Conservation (phyloP, 306 rosid species). For the Corylus avellana region DNA sequence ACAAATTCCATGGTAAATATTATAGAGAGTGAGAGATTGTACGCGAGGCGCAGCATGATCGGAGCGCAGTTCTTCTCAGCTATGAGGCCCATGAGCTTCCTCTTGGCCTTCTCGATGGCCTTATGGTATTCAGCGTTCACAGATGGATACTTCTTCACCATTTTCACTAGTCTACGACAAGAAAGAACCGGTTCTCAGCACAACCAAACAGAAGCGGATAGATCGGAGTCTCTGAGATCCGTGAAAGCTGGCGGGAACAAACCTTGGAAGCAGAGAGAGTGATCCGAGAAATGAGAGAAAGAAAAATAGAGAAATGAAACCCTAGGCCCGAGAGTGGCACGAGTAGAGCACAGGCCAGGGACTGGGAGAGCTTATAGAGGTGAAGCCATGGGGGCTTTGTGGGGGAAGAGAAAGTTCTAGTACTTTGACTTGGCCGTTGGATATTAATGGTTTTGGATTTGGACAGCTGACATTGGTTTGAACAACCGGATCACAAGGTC, state of each 20-base stretch:
- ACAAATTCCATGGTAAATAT: no score
- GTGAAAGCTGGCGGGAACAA: background rate
- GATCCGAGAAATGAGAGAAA: background rate
- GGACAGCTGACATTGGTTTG: constrained; percentile 27
- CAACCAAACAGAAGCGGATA: background rate
- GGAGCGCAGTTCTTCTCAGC: constrained; percentile 96
- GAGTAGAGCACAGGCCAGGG: constrained; percentile 26
- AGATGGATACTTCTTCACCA: constrained; percentile 84
- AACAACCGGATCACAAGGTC: background rate
- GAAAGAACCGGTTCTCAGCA: background rate
- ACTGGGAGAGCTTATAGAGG: background rate
- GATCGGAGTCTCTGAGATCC: background rate
- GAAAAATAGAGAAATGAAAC: background rate
- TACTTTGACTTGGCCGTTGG: constrained; percentile 29
- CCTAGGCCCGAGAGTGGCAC: constrained; percentile 26
- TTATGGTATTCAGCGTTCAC: constrained; percentile 76
- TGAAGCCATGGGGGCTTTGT: background rate
- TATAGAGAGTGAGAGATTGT: constrained; percentile 1
- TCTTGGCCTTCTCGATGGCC: constrained; percentile 85
- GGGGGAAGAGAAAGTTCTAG: constrained; percentile 37
- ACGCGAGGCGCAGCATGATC: constrained; percentile 90
- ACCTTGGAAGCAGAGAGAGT: constrained; percentile 22
- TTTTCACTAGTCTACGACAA: constrained; percentile 30
- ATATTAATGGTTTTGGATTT: background rate
- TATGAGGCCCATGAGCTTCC: constrained; percentile 82